Evolutionary conservation across 345 rosid genomes (phyloP), one percentile per base, ranked within the genome.

Genomic region (Tarenaya hassleriana): DNA sequence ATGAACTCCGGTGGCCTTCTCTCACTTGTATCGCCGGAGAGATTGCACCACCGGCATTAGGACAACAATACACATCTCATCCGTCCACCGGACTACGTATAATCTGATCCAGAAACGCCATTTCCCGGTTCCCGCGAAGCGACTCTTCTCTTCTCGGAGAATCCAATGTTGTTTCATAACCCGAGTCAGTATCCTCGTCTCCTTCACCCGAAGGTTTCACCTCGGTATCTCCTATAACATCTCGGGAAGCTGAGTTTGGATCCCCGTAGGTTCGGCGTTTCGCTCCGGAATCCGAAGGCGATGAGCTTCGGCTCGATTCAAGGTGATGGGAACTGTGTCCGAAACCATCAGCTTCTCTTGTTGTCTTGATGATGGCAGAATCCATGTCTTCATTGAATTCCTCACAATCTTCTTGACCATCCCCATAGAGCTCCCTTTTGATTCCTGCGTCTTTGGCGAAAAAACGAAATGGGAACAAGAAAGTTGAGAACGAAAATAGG

Each of bases 51-150:
- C n/a, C n/a, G n/a, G n/a, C n/a, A n/a, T n/a, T n/a, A n/a, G n/a
- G n/a, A n/a, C n/a, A n/a, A n/a, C n/a, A n/a, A n/a, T n/a, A n/a
- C n/a, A n/a, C n/a, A n/a, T n/a, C n/a, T n/a, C n/a, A n/a, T n/a
- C n/a, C n/a, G 31, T 58, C 55, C 14, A 41, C 34, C 1, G 49
- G 63, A 59, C 55, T 39, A 10, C 49, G 56, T 16, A 49, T 59
- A n/a, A 49, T 58, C n/a, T 58, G 63, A 58, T 58, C 63, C 27
- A 59, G 41, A 21, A 49, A 59, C 39, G 48, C 48, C 41, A 49
- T 39, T 5, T 59, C 56, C 15, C 55, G 39, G 32, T 59, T 59
- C 6, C 47, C 55, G n/a, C 47, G 56, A 59, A 40, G 55, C 39
- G 55, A 47, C 14, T 35, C 39, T 10, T 16, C 40, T 7, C 13